Evolutionary conservation across 2,329 filamentous ascomycete genomes (phyloP).

Genomic region (Epichloe coenophiala): DNA sequence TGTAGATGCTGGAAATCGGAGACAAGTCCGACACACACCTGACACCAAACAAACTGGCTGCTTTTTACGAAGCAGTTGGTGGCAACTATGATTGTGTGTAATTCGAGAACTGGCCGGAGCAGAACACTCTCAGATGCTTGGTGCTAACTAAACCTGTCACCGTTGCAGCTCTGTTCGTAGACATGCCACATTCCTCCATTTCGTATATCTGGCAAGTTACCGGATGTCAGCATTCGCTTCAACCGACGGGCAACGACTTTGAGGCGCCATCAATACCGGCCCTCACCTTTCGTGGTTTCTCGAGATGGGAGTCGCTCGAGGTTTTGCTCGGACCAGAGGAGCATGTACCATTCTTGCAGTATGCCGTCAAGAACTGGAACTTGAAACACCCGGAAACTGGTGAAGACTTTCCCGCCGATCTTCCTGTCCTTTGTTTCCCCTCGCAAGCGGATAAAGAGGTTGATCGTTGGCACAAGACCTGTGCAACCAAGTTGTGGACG

Average conservation of each 20-base stretch:
- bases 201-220: constrained; percentile 88
- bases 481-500: constrained; percentile 54
- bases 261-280: constrained; percentile 67
- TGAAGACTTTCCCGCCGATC: constrained; percentile 47
- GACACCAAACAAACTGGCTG: constrained; percentile 57
- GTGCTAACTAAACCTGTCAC: constrained; percentile 1
- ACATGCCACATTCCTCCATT: constrained; percentile 58
- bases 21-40: constrained; percentile 39
- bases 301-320: constrained; percentile 88
- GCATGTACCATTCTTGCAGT: constrained; percentile 72
- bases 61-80: constrained; percentile 62
- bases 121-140: not conserved
- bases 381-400: constrained; percentile 64
- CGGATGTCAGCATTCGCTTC: constrained; percentile 78
- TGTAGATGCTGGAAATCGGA: constrained; percentile 42
- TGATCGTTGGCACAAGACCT: constrained; percentile 71
- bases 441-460: constrained; percentile 62
- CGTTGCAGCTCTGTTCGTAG: constrained; percentile 55
- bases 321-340: constrained; percentile 77
- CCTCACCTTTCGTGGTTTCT: constrained; percentile 71
- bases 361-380: constrained; percentile 63
- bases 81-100: constrained; percentile 56
- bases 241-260: constrained; percentile 62
- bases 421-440: constrained; percentile 55
- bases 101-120: not conserved